Percentiles rank a stretch among this genome's conserved stretches.
phyloP scores from a whole-genome alignment of 129 eudicot genomes.

The Dittrichia graveolens region DNA sequence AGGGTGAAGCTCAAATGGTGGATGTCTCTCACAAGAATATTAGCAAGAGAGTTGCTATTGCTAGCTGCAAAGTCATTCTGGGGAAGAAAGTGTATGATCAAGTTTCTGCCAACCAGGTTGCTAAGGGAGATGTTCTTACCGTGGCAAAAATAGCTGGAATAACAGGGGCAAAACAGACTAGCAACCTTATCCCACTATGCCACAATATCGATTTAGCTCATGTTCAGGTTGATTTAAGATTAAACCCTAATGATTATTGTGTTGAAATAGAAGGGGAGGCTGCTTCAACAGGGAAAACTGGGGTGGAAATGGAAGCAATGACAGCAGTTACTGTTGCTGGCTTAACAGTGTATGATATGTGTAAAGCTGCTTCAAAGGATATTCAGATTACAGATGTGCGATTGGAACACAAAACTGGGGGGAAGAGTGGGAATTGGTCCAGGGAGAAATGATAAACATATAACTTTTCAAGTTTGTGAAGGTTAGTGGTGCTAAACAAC shows the following conservation, averaged over 20 bases:
- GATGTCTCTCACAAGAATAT: conserved; percentile 74
- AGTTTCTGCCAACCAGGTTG: conserved; percentile 83
- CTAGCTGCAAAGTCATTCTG: conserved; percentile 79
- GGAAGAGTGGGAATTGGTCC: conserved; percentile 90
- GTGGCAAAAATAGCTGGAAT: conserved; percentile 89
- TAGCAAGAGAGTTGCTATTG: conserved; percentile 77
- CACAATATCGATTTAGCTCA: conserved; percentile 70
- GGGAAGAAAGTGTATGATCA: conserved; percentile 69
- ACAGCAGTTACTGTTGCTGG: conserved; percentile 88
- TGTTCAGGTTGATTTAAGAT: conserved; percentile 57
- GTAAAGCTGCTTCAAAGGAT: conserved; percentile 94
- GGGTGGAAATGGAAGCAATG: conserved; percentile 97
- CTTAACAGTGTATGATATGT: conserved; percentile 95
- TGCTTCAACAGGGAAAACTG: conserved; percentile 77
- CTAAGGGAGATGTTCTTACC: conserved; percentile 82
- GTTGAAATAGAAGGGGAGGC: conserved; percentile 79
- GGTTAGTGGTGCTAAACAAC: too few species aligned
- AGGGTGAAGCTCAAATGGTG: conserved; percentile 95
- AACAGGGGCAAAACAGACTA: conserved; percentile 79
- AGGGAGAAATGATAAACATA: conserved; percentile 47
- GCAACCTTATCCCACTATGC: conserved; percentile 87
- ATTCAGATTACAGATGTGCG: conserved; percentile 67
- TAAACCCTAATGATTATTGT: conserved; percentile 55
- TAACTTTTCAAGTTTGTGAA: too few species aligned
- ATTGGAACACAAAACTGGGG: conserved; percentile 79